Conservation (phyloP, 306 rosid genomes). For the Lathyrus oleraceus region DNA sequence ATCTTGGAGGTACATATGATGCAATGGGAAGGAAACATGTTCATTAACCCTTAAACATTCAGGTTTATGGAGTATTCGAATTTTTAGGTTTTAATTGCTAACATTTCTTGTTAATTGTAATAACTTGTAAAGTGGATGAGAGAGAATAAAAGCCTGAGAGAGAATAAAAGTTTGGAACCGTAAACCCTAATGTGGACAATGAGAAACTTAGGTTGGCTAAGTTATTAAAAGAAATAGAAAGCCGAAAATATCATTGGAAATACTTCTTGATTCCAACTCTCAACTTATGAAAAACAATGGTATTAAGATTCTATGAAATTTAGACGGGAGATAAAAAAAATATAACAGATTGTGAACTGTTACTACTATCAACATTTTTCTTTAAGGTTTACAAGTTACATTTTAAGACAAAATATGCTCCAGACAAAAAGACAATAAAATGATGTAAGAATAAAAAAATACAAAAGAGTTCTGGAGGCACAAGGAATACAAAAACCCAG, state of each 20-base stretch:
- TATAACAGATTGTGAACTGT: slow-evolving; percentile 42
- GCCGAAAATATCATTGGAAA: slow-evolving; percentile 62
- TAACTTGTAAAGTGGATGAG: slow-evolving; percentile 66
- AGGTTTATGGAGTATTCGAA: slow-evolving; percentile 1
- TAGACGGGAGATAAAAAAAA: slow-evolving; percentile 35
- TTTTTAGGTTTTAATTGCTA: slow-evolving; percentile 16
- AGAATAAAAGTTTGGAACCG: too few relatives aligned
- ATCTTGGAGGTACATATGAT: slow-evolving; percentile 85
- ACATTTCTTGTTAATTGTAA: slow-evolving; percentile 23
- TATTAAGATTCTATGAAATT: slow-evolving; percentile 51
- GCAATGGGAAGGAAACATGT: slow-evolving; percentile 84
- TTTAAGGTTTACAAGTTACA: too few relatives aligned
- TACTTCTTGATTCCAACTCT: slow-evolving; percentile 60
- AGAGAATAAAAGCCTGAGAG: slow-evolving; percentile 92
- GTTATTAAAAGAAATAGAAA: slow-evolving; percentile 70
- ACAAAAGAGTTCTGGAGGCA: too few relatives aligned
- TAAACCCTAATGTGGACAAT: slow-evolving; percentile 74
- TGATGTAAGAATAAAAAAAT: too few relatives aligned
- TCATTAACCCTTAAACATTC: slow-evolving; percentile 1
- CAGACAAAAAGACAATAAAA: too few relatives aligned
- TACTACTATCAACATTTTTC: slow-evolving; percentile 38
- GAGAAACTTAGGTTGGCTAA: slow-evolving; percentile 78
- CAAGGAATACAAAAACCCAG: too few relatives aligned
- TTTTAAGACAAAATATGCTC: too few relatives aligned
- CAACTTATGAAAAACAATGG: slow-evolving; percentile 38